Base-by-base conservation (phyloP, 116 monocot species). In the Phalaenopsis hybrid region DNA sequence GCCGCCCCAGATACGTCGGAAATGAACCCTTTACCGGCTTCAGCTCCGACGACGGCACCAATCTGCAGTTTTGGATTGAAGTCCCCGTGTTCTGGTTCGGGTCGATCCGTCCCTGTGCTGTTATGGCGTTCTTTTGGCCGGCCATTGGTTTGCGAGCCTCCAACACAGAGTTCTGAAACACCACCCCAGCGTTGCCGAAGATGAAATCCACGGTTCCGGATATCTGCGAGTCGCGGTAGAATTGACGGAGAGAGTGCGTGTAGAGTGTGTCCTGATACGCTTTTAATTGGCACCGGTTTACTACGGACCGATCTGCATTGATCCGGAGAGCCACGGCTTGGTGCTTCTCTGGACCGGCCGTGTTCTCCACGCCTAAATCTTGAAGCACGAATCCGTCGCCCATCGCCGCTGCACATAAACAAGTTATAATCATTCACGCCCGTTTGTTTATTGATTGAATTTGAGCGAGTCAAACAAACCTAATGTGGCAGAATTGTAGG, bases 401-500 rank as follows among this genome's bases (percentile, higher is more conserved):
- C 5, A 82, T 79, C 0, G 79, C 83, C 74, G 86, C 88, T 87
- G 84, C 70, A 73, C 25, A 3, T 52, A 75, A 44, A 11, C 50
- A 50, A 50, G 11, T 10, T 50, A 31, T 31, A 31, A 31, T 31
- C 31, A 31, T 31, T 31, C 31, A 31, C 31, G 31, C 31, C 31
- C 31, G 31, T 31, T 31, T 46, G 8, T 46, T 46, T 0, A 46
- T 46, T 46, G 46, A 8, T 5, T 48, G 13, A 28, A 16, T 28
- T 52, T 52, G 11, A 52, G 4, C 43, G 0, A 7, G 44, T 18
- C 33, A 3, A 82, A 51, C 50, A n/a, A 28, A 86, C 86, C 90
- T 20, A 94, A 55, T 10, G 91, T 94, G 34, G 91, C 94, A 0
- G 89, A 87, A 43, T 84, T 85, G 84, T 81, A 94, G n/a, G 94